Percentiles rank a stretch among this genome's conserved stretches.
phyloP scores from a whole-genome alignment of 2,329 filamentous ascomycete species.

The Conoideocrella luteorostrata region DNA sequence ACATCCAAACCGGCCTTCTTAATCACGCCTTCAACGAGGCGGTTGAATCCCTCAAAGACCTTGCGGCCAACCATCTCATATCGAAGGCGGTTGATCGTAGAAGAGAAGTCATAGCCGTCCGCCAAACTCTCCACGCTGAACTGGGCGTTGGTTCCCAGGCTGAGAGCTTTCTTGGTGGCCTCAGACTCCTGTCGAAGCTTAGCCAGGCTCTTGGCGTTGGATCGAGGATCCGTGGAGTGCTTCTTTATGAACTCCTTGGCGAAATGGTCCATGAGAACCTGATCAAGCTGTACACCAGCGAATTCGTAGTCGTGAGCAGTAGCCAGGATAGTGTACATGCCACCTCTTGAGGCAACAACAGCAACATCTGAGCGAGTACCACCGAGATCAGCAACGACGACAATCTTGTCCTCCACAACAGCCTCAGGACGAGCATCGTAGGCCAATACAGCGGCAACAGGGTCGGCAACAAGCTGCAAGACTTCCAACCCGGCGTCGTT shows the following conservation, averaged over 20 bases:
- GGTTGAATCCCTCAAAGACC: constrained; percentile 81
- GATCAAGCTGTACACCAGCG: constrained; percentile 77
- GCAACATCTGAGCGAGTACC: constrained; percentile 89
- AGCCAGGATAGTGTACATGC: constrained; percentile 92
- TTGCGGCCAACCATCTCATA: constrained; percentile 86
- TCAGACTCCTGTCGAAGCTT: constrained; percentile 92
- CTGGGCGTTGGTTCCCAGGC: constrained; percentile 77
- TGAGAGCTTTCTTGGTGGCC: constrained; percentile 84
- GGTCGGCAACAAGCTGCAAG: constrained; percentile 88
- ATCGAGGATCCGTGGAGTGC: constrained; percentile 80
- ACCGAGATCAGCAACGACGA: constrained; percentile 88
- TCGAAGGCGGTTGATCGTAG: constrained; percentile 85
- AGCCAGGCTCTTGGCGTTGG: constrained; percentile 73
- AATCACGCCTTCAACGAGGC: constrained; percentile 75
- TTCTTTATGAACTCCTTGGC: constrained; percentile 99
- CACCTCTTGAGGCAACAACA: constrained; percentile 83
- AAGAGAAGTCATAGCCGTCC: constrained; percentile 83
- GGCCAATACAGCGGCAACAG: constrained; percentile 79
- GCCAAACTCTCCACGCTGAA: constrained; percentile 90
- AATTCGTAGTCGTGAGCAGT: constrained; percentile 95
- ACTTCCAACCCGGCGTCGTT: constrained; percentile 79
- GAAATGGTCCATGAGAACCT: constrained; percentile 91
- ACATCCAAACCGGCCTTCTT: constrained; percentile 91
- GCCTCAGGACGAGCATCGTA: constrained; percentile 82
- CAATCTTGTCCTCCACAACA: constrained; percentile 72